Evolutionary conservation across 129 eudicot genomes (phyloP), one percentile per base, ranked within the genome.

Genomic region (Lonicera japonica): DNA sequence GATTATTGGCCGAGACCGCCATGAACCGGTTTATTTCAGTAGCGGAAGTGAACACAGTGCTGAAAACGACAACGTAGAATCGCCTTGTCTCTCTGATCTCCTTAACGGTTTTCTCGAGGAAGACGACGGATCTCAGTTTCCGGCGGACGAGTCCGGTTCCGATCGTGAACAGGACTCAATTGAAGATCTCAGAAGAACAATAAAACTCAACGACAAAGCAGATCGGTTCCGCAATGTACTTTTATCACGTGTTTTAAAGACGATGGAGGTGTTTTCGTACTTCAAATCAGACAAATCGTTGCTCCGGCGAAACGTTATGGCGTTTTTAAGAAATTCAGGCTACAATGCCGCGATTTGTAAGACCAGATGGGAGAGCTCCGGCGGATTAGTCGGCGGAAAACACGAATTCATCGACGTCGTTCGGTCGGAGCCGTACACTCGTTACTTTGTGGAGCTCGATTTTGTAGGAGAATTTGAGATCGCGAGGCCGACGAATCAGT

Each of bases 321-420:
- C 77, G 8, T 84, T 48, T 53, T 63, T 91, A 24, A 75, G 82
- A 17, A 60, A 83, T 8, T 60, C 58, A 11, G 95, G 90, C 2
- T 87, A 79, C 46, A 84, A 90, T 75, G 95, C 95, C 13, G 97
- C 90, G 50, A 61, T 90, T 20, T 90, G 97, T 61, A 84, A 84
- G 23, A 80, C 95, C 0, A 83, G 77, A 47, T 90, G 97, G 95
- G 74, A 65, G 79, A 68, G 40, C 19, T 72, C 65, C 52, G 95
- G 95, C 25, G 85, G 87, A 36, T 77, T 87, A 4, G 65, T 79
- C n/a, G 89, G 77, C 66, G 95, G 97, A 0, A 82, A 57, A 69
- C 69, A 86, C 77, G 94, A 90, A 69, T 86, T 84, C 80, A 82
- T 90, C 69, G 97, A 90, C 58, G 88, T 90, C 0, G 24, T 84